phyloP scores from a whole-genome alignment of 495 filamentous ascomycete species.

The Daldinia loculata region DNA sequence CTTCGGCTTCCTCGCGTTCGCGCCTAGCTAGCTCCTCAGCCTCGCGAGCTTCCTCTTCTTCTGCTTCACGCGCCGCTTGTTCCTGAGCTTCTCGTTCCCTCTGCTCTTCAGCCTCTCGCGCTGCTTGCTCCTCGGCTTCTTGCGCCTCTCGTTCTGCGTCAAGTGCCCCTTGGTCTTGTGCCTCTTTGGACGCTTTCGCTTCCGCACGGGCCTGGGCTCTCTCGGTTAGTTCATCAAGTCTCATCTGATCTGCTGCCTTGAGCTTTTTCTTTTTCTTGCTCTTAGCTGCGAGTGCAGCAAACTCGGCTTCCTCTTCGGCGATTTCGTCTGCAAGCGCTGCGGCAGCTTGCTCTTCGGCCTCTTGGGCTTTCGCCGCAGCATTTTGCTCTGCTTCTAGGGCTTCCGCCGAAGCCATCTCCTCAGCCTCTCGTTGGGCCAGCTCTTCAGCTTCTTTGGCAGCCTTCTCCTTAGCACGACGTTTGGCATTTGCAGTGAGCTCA shows the following conservation, averaged over 20 bases:
- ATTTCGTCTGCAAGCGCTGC: constrained; percentile 43
- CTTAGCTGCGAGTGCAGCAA: constrained; percentile 33
- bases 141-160: constrained; percentile 24
- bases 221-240: constrained; percentile 51
- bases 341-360: constrained; percentile 35
- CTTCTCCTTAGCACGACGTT: constrained; percentile 44
- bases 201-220: constrained; percentile 45
- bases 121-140: constrained; percentile 47
- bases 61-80: constrained; percentile 42
- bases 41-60: constrained; percentile 49
- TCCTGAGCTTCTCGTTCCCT: constrained; percentile 28
- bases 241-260: constrained; percentile 47
- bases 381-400: constrained; percentile 30
- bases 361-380: constrained; percentile 23
- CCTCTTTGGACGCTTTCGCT: constrained; percentile 45
- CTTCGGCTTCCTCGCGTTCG: constrained; percentile 48
- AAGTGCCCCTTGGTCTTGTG: constrained; percentile 33
- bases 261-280: constrained; percentile 44
- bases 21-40: constrained; percentile 42
- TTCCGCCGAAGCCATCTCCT: constrained; percentile 38
- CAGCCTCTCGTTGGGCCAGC: constrained; percentile 30
- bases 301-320: constrained; percentile 40
- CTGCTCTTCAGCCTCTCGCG: constrained; percentile 49
- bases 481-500: constrained; percentile 46
- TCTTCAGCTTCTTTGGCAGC: constrained; percentile 42